phyloP scores from a whole-genome alignment of 1,139 yeast genomes.

The Geotrichum macrosporum region DNA sequence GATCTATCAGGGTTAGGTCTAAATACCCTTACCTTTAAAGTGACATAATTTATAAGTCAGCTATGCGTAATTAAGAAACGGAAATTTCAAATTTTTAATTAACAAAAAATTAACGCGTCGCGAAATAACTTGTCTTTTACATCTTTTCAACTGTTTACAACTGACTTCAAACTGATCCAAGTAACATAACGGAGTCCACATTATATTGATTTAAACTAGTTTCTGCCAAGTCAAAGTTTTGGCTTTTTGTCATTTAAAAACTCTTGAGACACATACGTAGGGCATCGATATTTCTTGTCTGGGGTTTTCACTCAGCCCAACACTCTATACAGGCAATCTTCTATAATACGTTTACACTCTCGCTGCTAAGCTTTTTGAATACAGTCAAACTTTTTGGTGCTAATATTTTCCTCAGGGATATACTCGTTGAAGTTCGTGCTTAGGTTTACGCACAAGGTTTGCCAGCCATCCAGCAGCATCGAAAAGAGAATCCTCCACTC shows the following conservation, averaged over 20 bases:
- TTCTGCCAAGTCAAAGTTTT: too few relatives aligned
- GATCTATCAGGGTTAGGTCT: not conserved
- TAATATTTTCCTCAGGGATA: not conserved
- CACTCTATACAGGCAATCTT: too few relatives aligned
- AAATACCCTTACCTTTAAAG: not conserved
- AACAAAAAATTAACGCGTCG: constrained; percentile 8
- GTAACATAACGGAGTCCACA: too few relatives aligned
- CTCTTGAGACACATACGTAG: too few relatives aligned
- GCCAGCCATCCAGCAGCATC: constrained; percentile 1
- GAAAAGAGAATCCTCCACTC: constrained; percentile 12
- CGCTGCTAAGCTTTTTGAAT: too few relatives aligned
- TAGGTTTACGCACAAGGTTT: constrained; percentile 16
- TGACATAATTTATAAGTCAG: not conserved
- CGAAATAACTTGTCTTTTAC: constrained; percentile 8
- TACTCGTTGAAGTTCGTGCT: constrained; percentile 2
- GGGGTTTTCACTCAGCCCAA: too few relatives aligned
- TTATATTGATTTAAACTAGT: too few relatives aligned
- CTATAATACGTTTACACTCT: too few relatives aligned
- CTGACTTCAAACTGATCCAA: too few relatives aligned
- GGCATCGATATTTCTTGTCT: too few relatives aligned
- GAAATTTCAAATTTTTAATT: not conserved
- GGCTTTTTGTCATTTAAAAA: too few relatives aligned
- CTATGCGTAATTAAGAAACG: not conserved
- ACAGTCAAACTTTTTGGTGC: not conserved
- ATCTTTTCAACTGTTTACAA: too few relatives aligned